phyloP scores from a whole-genome alignment of 2,329 filamentous ascomycete species.

The Byssochlamys sp. region DNA sequence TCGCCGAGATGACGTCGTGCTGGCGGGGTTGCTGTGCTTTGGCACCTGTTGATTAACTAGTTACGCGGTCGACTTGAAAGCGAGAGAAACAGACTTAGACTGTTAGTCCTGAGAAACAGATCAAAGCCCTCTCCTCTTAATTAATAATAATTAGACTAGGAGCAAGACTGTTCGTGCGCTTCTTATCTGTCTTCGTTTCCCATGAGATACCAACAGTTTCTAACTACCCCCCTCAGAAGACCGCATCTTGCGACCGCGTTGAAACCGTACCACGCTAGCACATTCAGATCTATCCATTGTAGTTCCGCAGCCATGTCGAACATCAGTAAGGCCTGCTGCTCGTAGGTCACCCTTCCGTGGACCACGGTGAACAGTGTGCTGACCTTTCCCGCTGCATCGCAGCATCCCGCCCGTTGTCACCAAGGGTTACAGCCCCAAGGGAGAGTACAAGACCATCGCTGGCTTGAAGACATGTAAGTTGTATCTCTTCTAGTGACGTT shows the following conservation, averaged over 20 bases:
- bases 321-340: conserved; percentile 38
- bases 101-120: background rate
- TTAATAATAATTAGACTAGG: background rate
- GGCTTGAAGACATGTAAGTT: conserved; percentile 52
- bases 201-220: conserved; percentile 16
- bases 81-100: background rate
- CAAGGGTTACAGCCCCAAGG: conserved; percentile 46
- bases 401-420: conserved; percentile 35
- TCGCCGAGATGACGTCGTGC: background rate
- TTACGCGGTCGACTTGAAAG: background rate
- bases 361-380: background rate
- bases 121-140: background rate
- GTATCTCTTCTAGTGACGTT: background rate
- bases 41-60: background rate
- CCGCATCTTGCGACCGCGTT: conserved; percentile 7
- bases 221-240: conserved; percentile 15
- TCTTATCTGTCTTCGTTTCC: background rate
- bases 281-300: conserved; percentile 12
- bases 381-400: conserved; percentile 2
- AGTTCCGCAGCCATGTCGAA: conserved; percentile 26
- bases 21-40: background rate
- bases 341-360: conserved; percentile 21
- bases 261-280: conserved; percentile 4
- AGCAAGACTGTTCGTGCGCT: background rate
- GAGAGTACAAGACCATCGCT: conserved; percentile 49